These are phyloP conservation scores for Salicornia ramosissima DNA, from an alignment of 148 eudicot species.

Conservation along the genomic window DNA sequence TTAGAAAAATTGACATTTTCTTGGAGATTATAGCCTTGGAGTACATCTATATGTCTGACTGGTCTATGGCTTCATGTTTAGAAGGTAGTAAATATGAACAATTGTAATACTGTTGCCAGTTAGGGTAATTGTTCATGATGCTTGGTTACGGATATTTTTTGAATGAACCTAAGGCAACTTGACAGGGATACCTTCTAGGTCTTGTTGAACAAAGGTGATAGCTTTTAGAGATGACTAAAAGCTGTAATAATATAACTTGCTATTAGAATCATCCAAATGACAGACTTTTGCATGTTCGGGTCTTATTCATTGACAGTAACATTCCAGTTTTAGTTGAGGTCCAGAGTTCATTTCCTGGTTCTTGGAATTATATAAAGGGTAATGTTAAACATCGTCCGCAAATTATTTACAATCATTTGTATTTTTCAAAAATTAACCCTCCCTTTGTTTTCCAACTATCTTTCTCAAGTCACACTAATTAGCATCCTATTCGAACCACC, in stretches of 20 bases:
- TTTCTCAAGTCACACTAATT: no score
- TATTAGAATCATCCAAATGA: background rate
- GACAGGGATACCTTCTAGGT: background rate
- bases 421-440: no score
- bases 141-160: background rate
- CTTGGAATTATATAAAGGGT: background rate
- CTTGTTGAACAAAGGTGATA: background rate
- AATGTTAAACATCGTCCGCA: no score
- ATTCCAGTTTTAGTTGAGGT: background rate
- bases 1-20: background rate
- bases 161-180: background rate
- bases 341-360: background rate
- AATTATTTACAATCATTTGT: no score
- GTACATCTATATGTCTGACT: background rate
- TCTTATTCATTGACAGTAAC: conserved; percentile 9
- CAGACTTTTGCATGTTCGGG: background rate
- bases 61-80: background rate
- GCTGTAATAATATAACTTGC: background rate
- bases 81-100: background rate
- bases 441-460: no score
- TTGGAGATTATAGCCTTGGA: background rate
- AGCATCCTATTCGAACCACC: no score
- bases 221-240: conserved; percentile 5
- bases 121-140: background rate
- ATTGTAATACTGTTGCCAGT: background rate